Conservation (phyloP, 129 eudicot genomes). For the Flaveria trinervia region DNA sequence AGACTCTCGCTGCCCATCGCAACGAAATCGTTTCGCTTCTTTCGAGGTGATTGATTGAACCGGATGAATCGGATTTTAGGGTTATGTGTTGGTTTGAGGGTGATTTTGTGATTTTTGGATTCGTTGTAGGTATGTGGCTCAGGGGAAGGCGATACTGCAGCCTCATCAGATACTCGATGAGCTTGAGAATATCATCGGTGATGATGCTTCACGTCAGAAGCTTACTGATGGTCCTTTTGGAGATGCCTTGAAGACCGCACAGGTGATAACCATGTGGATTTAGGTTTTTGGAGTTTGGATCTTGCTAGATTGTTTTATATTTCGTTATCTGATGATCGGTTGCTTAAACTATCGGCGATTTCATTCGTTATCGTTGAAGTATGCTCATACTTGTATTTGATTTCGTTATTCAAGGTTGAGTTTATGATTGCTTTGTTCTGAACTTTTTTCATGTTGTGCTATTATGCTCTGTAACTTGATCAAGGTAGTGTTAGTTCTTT, state of each 20-base stretch:
- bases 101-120: not conserved
- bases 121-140: conserved; percentile 74
- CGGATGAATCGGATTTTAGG: conserved; percentile 2
- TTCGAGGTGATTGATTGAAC: conserved; percentile 55
- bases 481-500: not conserved
- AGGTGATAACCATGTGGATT: conserved; percentile 39
- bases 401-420: not conserved
- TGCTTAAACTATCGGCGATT: not conserved
- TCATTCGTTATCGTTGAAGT: conserved; percentile 6
- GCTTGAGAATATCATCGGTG: conserved; percentile 57
- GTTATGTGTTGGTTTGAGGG: conserved; percentile 12
- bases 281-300: not conserved
- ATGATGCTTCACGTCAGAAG: conserved; percentile 40
- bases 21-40: conserved; percentile 89
- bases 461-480: conserved; percentile 17
- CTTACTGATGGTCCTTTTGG: conserved; percentile 79
- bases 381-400: conserved; percentile 12
- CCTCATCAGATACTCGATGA: conserved; percentile 87
- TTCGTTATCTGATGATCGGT: conserved; percentile 13
- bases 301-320: not conserved
- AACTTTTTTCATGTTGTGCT: conserved; percentile 9
- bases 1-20: conserved; percentile 80
- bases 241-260: conserved; percentile 76
- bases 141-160: conserved; percentile 94
- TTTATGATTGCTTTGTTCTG: conserved; percentile 14